Evolutionary conservation across 2,329 filamentous ascomycete genomes (phyloP), one percentile per base, ranked within the genome.

Genomic region (Gremmenia infestans): DNA sequence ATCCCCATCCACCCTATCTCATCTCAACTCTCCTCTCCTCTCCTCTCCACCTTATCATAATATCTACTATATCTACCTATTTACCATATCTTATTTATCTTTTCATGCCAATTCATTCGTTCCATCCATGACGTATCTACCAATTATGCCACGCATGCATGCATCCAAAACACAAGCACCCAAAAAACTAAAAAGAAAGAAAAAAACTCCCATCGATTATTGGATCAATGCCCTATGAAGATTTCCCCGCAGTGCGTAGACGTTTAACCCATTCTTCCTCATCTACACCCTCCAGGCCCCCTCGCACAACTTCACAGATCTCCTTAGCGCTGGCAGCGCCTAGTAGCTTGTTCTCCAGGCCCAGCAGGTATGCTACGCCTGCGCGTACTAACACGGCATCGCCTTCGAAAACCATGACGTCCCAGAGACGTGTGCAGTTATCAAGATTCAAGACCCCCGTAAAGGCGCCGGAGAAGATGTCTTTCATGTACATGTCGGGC

Each of bases 331-430:
- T 64, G 48, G 54, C 43, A 2, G 59, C 60, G 22, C 76, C 75
- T 56, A 81, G 79, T 1, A 82, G 68, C 54, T 71, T 76, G 11
- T 72, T 72, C 66, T 85, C 82, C 1, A 83, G 63, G 6, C 70
- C 68, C 0, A 72, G 70, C 19, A 94, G 70, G 17, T 89, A 74
- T 0, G 86, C 89, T 0, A 91, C 85, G 0, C 82, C 87, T 1
- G 87, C 87, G 0, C 88, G 76, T 6, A 93, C 80, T 0, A 92
- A 74, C 1, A 89, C 76, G 1, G 81, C 77, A 61, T 95, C 90
- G 25, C 89, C 88, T 67, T 95, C 90, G 61, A 95, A 91, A 3
- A 89, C 83, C 63, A 89, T 91, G 0, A 93, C 82, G 61, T 95
- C 90, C 88, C 88, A 93, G 12, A 94, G 72, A 2, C 90, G 76